Evolutionary conservation across 768 basidiomycete species (phyloP).

Genomic region (Pisolithus albus): DNA sequence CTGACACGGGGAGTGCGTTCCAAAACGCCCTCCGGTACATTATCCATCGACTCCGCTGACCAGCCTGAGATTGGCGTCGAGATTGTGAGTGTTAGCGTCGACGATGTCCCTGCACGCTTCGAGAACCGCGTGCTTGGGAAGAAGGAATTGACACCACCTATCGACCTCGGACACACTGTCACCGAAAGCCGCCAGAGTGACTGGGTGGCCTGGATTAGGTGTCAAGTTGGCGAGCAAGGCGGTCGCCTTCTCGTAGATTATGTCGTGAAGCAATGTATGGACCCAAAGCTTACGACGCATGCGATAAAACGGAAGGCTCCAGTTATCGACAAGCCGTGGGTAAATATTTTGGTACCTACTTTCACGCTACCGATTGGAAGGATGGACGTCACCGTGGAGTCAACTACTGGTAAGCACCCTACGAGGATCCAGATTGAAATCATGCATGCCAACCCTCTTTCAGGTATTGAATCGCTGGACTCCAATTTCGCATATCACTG

Average conservation of each 20-base stretch:
- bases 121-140: constrained; percentile 43
- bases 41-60: constrained; percentile 11
- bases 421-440: background rate
- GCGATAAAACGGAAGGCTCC: constrained; percentile 33
- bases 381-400: constrained; percentile 56
- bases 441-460: constrained; percentile 4
- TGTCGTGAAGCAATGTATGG: constrained; percentile 37
- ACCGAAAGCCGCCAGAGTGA: constrained; percentile 49
- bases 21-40: background rate
- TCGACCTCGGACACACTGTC: constrained; percentile 37
- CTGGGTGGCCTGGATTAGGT: constrained; percentile 61
- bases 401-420: constrained; percentile 41
- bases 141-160: constrained; percentile 26
- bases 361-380: constrained; percentile 64
- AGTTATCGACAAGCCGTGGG: constrained; percentile 19
- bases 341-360: constrained; percentile 59
- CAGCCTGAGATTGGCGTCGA: constrained; percentile 44
- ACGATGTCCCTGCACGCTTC: constrained; percentile 57
- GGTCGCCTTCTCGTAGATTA: constrained; percentile 60
- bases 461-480: constrained; percentile 37
- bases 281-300: constrained; percentile 1
- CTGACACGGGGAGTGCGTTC: constrained; percentile 39
- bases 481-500: constrained; percentile 56
- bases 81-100: constrained; percentile 50
- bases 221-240: constrained; percentile 46